Evolutionary conservation across 257 asterid genomes (phyloP).

Genomic region (Penstemon eatonii): DNA sequence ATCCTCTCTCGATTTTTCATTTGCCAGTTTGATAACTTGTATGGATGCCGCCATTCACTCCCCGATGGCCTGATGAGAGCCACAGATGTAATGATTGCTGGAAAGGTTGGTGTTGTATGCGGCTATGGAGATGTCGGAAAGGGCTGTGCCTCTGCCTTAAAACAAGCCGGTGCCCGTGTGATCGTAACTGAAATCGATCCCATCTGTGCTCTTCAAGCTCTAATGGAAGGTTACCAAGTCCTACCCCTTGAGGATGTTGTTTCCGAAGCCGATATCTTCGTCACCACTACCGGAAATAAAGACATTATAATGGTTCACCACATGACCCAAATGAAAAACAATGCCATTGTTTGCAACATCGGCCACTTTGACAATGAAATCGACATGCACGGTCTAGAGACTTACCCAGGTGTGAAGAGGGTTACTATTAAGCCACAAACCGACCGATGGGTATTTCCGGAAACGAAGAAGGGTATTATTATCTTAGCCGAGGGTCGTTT

Average conservation of each 20-base stretch:
- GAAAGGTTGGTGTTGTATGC: slow-evolving; percentile 2
- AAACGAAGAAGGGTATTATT: slow-evolving; percentile 8
- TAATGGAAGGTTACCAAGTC: slow-evolving; percentile 16
- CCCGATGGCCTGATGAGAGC: slow-evolving; percentile 2
- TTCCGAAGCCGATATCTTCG: slow-evolving; percentile 9
- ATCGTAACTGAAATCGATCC: slow-evolving; percentile 12
- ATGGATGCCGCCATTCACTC: slow-evolving; percentile 3
- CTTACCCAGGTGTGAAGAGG: slow-evolving; percentile 11
- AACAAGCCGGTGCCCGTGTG: slow-evolving; percentile 1
- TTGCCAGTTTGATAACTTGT: not conserved
- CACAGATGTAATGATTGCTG: not conserved
- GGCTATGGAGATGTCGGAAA: slow-evolving; percentile 2
- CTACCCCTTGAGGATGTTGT: not conserved
- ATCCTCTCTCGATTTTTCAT: not conserved
- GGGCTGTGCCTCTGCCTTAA: not conserved
- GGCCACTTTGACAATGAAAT: slow-evolving; percentile 21
- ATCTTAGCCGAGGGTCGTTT: slow-evolving; percentile 11
- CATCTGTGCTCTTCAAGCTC: slow-evolving; percentile 17
- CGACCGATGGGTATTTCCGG: slow-evolving; percentile 16
- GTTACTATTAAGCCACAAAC: slow-evolving; percentile 17
- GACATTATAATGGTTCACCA: slow-evolving; percentile 13
- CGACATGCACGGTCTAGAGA: slow-evolving; percentile 19
- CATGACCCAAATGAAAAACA: slow-evolving; percentile 10
- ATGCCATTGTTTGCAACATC: slow-evolving; percentile 20
- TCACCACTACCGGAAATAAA: slow-evolving; percentile 14